Evolutionary conservation across 768 basidiomycete species (phyloP).

Genomic region (Phanerochaete sordida): DNA sequence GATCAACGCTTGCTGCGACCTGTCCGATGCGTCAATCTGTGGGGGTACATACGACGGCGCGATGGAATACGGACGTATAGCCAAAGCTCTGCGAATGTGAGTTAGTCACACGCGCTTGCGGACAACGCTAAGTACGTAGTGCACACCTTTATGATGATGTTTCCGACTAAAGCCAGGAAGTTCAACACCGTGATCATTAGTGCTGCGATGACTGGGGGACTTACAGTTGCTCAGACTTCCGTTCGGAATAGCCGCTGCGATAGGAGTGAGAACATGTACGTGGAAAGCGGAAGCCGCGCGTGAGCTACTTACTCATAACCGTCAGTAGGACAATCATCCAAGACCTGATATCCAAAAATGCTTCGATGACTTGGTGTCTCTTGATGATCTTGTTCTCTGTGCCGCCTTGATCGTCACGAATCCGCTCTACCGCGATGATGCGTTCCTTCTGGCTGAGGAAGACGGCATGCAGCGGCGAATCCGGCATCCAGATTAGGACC

Average conservation of each 20-base stretch:
- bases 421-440: slow-evolving; percentile 59
- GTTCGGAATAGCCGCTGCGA: slow-evolving; percentile 59
- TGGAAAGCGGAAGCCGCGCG: not conserved
- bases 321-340: slow-evolving; percentile 67
- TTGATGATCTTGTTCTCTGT: slow-evolving; percentile 60
- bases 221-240: slow-evolving; percentile 61
- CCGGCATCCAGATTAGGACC: slow-evolving; percentile 59
- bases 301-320: slow-evolving; percentile 44
- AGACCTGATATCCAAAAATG: slow-evolving; percentile 52
- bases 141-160: slow-evolving; percentile 47
- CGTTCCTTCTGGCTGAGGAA: slow-evolving; percentile 56
- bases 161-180: slow-evolving; percentile 44
- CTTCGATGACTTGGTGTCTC: slow-evolving; percentile 54
- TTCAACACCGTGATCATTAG: not conserved
- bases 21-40: slow-evolving; percentile 17
- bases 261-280: not conserved
- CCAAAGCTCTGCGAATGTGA: slow-evolving; percentile 39
- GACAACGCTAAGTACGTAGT: not conserved
- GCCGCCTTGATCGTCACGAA: slow-evolving; percentile 62
- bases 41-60: not conserved
- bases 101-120: not conserved
- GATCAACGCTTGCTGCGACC: slow-evolving; percentile 60
- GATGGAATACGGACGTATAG: slow-evolving; percentile 45
- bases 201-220: slow-evolving; percentile 22
- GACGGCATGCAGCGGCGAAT: slow-evolving; percentile 58